Evolutionary conservation across 23 red algal species (phyloP), one percentile per base, ranked within the genome.

Genomic region (Agarophyton chilense): DNA sequence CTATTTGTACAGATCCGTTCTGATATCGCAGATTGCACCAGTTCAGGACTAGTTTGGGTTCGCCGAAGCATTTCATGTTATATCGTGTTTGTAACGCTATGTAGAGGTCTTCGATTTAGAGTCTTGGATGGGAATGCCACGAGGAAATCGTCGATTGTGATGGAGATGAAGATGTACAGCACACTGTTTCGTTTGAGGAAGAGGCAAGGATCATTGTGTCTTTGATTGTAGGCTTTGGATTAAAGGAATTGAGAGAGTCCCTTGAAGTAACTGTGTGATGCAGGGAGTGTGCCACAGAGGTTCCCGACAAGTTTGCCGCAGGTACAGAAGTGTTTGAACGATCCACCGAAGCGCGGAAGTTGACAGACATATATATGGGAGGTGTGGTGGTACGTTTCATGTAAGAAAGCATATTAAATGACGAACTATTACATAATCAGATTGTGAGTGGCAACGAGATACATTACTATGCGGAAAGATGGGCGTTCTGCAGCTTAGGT

Each of bases 101-200:
- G 39, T 68, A 35, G 13, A 85, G 28, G 6, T 29, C 61, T 24
- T 72, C 81, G 21, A 78, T n/a, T 29, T 28, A 42, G 38, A n/a
- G 34, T 18, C 32, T 2, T 1, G 28, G 10, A 18, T 18, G 53
- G 19, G 5, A 54, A 52, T 11, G 45, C 26, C 12, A 12, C 54
- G 16, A 83, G 6, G 24, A 83, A 83, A 26, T 83, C 78, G 58
- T 83, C 78, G 21, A 35, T 83, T 39, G 41, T 83, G 3, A 47
- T 55, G 52, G 12, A 49, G 29, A 40, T 60, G n/a, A 62, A 3
- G 25, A 28, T 22, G 29, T 18, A 16, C 10, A 58, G 17, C 12
- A n/a, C 77, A 28, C 11, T 60, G 8, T 39, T 5, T 4, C 25
- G 33, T 19, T 61, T 61, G 53, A 83, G 19, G 42, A 21, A 83